Conservation (phyloP, 2,329 filamentous ascomycete genomes). For the Penicillium hordei region DNA sequence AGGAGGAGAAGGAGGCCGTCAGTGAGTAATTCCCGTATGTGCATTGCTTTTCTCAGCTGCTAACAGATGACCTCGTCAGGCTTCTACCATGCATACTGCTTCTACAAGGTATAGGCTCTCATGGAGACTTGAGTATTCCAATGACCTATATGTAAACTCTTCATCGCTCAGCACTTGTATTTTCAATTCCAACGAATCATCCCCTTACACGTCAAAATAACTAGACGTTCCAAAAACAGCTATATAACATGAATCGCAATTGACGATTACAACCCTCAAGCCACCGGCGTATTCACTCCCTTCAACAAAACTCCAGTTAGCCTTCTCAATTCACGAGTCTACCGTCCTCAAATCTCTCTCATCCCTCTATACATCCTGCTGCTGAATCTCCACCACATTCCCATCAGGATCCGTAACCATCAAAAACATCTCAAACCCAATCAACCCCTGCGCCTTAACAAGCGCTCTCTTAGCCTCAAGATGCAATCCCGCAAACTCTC, state of each 20-base stretch:
- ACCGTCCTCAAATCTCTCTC: background rate
- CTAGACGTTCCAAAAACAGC: background rate
- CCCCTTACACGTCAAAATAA: too few species aligned
- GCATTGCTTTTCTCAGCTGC: background rate
- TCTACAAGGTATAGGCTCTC: constrained; percentile 78
- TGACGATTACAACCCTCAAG: background rate
- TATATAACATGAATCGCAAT: background rate
- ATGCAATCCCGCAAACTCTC: constrained; percentile 8
- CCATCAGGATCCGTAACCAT: constrained; percentile 11
- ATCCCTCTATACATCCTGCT: background rate
- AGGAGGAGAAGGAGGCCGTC: constrained; percentile 89
- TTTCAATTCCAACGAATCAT: background rate
- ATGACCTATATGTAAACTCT: background rate
- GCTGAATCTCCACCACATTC: constrained; percentile 1
- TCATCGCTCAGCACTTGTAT: background rate
- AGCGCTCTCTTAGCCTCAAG: constrained; percentile 9
- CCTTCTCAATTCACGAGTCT: background rate
- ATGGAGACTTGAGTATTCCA: background rate
- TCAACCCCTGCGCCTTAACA: constrained; percentile 6
- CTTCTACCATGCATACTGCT: constrained; percentile 94
- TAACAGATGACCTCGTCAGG: constrained; percentile 32
- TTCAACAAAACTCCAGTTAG: background rate
- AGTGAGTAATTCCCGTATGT: constrained; percentile 43
- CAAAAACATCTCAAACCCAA: constrained; percentile 11
- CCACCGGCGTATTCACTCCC: too few species aligned